These are phyloP conservation scores for Phytophthora tubulina DNA, from an alignment of 352 stramenopile species.

Conservation along the genomic window DNA sequence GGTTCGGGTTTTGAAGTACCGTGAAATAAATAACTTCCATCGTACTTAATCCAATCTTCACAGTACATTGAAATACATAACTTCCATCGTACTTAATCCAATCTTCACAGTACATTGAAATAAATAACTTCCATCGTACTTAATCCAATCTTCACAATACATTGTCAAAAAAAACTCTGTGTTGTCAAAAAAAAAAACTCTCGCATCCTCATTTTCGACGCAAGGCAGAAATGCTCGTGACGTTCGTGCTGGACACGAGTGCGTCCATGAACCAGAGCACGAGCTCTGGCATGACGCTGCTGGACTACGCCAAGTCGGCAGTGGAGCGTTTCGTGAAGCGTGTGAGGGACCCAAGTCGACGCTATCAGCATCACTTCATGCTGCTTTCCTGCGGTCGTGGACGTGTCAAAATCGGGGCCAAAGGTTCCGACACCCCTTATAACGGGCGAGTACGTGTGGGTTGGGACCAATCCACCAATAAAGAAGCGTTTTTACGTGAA, in stretches of 20 bases:
- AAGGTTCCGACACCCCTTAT: slow-evolving; percentile 41
- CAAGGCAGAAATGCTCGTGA: slow-evolving; percentile 74
- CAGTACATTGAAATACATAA: no score
- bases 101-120: no score
- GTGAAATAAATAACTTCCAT: no score
- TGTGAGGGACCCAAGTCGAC: slow-evolving; percentile 80
- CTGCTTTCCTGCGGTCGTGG: slow-evolving; percentile 75
- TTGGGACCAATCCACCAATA: slow-evolving; percentile 90
- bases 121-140: no score
- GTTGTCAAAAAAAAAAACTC: no score
- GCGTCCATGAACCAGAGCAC: slow-evolving; percentile 93
- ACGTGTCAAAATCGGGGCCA: slow-evolving; percentile 38
- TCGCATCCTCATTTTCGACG: no score
- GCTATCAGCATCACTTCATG: slow-evolving; percentile 92
- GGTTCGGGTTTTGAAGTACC: no score
- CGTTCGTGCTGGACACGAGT: slow-evolving; percentile 92
- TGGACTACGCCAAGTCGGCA: slow-evolving; percentile 91
- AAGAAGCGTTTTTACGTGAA: slow-evolving; percentile 81
- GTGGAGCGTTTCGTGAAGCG: slow-evolving; percentile 91
- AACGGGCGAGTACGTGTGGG: slow-evolving; percentile 82
- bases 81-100: no score
- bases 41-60: no score
- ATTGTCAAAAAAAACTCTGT: no score
- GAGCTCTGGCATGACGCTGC: slow-evolving; percentile 88
- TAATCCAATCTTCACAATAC: no score